Evolutionary conservation across 148 eudicot species (phyloP), one percentile per base, ranked within the genome.

Genomic region (Suaeda aralocaspica): DNA sequence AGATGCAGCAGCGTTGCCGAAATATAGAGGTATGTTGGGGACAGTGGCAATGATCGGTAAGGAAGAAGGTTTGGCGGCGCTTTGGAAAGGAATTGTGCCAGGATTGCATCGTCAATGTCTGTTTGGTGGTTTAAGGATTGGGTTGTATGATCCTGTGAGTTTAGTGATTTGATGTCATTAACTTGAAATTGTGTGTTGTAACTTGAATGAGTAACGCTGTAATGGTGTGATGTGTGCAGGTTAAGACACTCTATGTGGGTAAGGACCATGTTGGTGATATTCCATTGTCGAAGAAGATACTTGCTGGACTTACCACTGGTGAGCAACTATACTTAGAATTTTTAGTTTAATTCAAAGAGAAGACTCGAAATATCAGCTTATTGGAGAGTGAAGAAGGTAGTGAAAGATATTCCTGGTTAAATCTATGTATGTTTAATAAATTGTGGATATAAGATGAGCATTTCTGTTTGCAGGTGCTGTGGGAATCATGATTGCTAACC

Each of bases 11-110:
- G 52, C 81, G 61, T 78, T 89, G 75, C 96, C 95, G 10, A 91
- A 87, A 72, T 94, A 94, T 68, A 83, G 78, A 76, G 99, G 99
- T 67, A 76, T 94, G 92, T 55, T 94, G 15, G 99, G 99, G 71
- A 94, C 99, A 42, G 99, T 94, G 56, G 85, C 66, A 31, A 94
- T 97, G 46, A 91, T 94, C 76, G 99, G 92, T 0, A 86, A 83
- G 74, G 99, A 94, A 82, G 99, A 94, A 85, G 97, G 97, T 36
- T 28, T 85, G 21, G 57, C 92, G 25, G 78, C 99, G 31, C 90
- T 94, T 6, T 94, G 97, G 99, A 94, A 94, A 80, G 98, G 98
- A 77, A 87, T 94, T 70, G 87, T 94, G 36, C 98, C 98, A 14
- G 98, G 98, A 66, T 65, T 94, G 59, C 98, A 94, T 80, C 96